Evolutionary conservation across 2,329 filamentous ascomycete species (phyloP).

Genomic region (Diaporthe helianthi): DNA sequence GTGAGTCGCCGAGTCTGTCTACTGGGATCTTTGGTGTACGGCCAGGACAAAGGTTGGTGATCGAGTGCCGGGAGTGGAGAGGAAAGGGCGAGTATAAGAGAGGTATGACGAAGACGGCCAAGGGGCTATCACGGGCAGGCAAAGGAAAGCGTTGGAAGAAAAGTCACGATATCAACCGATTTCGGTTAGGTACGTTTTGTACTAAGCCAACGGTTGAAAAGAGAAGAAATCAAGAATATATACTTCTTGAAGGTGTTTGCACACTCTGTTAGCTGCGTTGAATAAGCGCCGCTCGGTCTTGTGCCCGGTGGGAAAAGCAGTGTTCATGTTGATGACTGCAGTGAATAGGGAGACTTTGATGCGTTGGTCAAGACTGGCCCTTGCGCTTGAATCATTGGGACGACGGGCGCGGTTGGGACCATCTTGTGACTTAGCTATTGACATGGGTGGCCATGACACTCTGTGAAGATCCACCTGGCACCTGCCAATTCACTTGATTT

Average conservation of each 20-base stretch:
- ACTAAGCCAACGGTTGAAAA: background rate
- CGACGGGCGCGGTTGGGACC: background rate
- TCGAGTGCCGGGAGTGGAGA: background rate
- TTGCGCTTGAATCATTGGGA: slow-evolving; percentile 8
- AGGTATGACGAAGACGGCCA: slow-evolving; percentile 28
- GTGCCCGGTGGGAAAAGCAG: slow-evolving; percentile 3
- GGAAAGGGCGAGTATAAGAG: background rate
- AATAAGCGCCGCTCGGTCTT: slow-evolving; percentile 23
- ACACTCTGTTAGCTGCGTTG: background rate
- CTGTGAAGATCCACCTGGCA: background rate
- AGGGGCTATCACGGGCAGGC: slow-evolving; percentile 24
- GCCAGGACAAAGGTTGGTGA: background rate
- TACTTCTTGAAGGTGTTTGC: background rate
- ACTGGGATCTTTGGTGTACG: background rate
- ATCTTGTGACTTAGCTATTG: slow-evolving; percentile 13
- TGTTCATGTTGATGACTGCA: background rate
- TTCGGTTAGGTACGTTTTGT: background rate
- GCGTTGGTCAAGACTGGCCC: background rate
- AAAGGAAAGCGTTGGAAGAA: slow-evolving; percentile 20
- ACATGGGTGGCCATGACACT: background rate
- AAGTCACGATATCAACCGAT: slow-evolving; percentile 20
- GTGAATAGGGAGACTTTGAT: background rate
- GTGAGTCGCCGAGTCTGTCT: background rate
- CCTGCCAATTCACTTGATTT: background rate
- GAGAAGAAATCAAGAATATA: background rate